phyloP scores from a whole-genome alignment of 306 rosid species.

The Cicer yamashitae region DNA sequence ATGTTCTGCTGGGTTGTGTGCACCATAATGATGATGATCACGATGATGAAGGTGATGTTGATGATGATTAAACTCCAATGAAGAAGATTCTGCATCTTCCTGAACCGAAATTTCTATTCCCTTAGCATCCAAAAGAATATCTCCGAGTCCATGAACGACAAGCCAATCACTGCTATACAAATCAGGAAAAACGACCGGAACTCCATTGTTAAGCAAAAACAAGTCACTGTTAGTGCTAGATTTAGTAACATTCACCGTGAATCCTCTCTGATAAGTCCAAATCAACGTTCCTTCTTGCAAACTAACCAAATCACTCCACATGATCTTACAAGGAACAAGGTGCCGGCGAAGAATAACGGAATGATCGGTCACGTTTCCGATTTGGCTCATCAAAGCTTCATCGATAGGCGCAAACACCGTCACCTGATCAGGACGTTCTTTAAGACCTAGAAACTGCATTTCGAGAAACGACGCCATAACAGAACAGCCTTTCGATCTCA shows the following conservation, averaged over 20 bases:
- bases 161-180: constrained; percentile 22
- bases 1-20: background rate
- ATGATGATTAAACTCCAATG: background rate
- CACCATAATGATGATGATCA: constrained; percentile 3
- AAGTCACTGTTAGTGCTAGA: background rate
- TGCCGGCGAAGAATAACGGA: constrained; percentile 53
- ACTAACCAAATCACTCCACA: constrained; percentile 51
- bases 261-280: constrained; percentile 51
- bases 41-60: background rate
- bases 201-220: constrained; percentile 54
- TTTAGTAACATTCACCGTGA: constrained; percentile 44
- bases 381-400: constrained; percentile 11
- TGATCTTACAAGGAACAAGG: constrained; percentile 61
- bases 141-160: constrained; percentile 23
- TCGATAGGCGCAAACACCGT: constrained; percentile 14
- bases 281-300: constrained; percentile 48
- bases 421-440: constrained; percentile 28
- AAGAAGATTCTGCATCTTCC: background rate
- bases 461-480: constrained; percentile 1
- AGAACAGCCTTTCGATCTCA: constrained; percentile 23
- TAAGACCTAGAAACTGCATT: constrained; percentile 4
- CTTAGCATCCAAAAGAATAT: background rate
- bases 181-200: constrained; percentile 16
- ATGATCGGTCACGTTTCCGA: constrained; percentile 35
- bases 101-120: background rate